Percentiles rank a stretch among this genome's conserved stretches.
These are phyloP conservation scores for Aspergillus sp. DNA, from an alignment of 2,329 filamentous ascomycete genomes.

Conservation along the genomic window DNA sequence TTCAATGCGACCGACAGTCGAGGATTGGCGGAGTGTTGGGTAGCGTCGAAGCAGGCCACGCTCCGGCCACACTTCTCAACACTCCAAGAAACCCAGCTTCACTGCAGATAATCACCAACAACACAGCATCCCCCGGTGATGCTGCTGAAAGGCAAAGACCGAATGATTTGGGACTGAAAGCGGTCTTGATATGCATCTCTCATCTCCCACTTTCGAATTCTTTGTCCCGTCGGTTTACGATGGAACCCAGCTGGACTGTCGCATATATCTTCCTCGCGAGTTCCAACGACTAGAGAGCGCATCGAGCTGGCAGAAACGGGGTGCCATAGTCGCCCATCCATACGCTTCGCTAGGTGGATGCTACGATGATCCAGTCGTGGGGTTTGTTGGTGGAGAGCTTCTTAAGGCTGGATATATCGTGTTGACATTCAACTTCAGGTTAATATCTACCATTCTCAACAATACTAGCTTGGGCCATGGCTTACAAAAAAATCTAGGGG, in stretches of 20 bases:
- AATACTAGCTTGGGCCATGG: no score
- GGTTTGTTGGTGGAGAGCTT: conserved; percentile 59
- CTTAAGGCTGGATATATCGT: conserved; percentile 70
- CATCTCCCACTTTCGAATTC: conserved; percentile 51
- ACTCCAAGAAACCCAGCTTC: no score
- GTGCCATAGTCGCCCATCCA: conserved; percentile 76
- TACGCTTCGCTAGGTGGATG: conserved; percentile 83
- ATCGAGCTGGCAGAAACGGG: conserved; percentile 37
- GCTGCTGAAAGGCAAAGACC: not conserved
- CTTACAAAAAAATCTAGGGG: conserved; percentile 52
- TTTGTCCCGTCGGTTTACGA: conserved; percentile 83
- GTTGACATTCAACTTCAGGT: conserved; percentile 90
- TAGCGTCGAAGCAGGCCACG: no score
- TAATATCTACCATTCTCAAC: conserved; percentile 6
- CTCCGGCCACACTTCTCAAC: no score
- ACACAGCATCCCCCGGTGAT: not conserved
- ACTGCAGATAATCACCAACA: no score
- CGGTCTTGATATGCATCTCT: conserved; percentile 27
- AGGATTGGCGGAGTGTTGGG: no score
- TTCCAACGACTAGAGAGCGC: conserved; percentile 15
- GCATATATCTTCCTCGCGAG: conserved; percentile 67
- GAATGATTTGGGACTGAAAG: not conserved
- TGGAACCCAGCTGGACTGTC: conserved; percentile 68
- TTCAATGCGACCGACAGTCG: no score
- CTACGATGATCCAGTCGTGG: conserved; percentile 77